phyloP scores from a whole-genome alignment of 2,329 filamentous ascomycete genomes.

The Diaporthe eres region DNA sequence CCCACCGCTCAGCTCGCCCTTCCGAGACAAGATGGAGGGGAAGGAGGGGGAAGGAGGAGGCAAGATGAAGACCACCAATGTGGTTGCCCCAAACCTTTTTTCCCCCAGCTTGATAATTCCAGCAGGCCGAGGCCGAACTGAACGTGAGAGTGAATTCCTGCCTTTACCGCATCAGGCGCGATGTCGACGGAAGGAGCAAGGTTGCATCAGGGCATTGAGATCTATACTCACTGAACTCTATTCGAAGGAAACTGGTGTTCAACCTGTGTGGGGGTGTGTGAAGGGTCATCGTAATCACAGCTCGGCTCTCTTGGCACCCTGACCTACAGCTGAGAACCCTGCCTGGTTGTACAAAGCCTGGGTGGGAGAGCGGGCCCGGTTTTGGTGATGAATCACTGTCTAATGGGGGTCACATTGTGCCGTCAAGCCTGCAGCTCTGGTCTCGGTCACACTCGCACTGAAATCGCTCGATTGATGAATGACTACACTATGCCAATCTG shows the following conservation, averaged over 20 bases:
- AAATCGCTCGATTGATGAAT: neutral
- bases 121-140: neutral
- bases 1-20: neutral
- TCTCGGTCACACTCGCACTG: neutral
- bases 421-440: neutral
- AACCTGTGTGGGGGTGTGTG: neutral
- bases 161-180: conserved; percentile 6
- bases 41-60: neutral
- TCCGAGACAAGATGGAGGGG: neutral
- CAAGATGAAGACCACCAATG: conserved; percentile 1
- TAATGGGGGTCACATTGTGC: conserved; percentile 6
- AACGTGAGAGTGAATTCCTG: neutral
- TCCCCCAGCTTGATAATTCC: neutral
- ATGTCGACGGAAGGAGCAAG: neutral
- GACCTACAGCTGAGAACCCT: neutral
- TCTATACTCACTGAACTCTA: conserved; percentile 13
- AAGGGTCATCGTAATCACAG: neutral
- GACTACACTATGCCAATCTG: neutral
- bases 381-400: conserved; percentile 5
- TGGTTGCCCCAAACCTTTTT: neutral
- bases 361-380: neutral
- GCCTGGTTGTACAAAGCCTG: neutral
- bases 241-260: neutral
- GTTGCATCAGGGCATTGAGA: neutral
- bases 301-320: conserved; percentile 1